Evolutionary conservation across 257 asterid species (phyloP), one percentile per base, ranked within the genome.

Genomic region (Rehmannia glutinosa): DNA sequence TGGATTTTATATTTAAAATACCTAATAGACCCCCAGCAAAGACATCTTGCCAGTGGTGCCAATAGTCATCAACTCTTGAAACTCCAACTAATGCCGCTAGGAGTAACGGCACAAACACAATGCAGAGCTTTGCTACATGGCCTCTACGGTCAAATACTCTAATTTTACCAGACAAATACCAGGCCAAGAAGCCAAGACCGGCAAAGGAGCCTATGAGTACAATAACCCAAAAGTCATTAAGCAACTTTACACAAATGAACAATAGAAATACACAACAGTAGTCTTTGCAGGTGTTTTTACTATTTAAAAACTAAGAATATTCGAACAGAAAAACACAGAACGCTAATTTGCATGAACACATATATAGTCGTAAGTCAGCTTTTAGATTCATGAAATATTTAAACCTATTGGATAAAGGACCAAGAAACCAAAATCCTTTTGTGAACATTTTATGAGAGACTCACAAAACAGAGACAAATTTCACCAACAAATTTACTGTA

Each of bases 21-120:
- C 96, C 93, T 78, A 83, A 47, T 70, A 82, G 75, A 55, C 87
- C 90, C 66, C 97, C 93, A 53, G 89, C 84, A 64, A 83, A 87
- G 64, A 89, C 86, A 73, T 87, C 97, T 74, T 87, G 86, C 95
- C 96, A 87, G 50, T 87, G 96, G 77, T 90, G 97, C 97, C 92
- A 85, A 64, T 90, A 90, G 46, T 90, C 95, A 75, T 87, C 93
- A 51, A 90, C 91, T 71, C 97, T 80, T n/a, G 97, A 90, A 68
- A 90, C 77, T 71, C 86, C 97, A 66, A 90, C 88, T 77, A 90
- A 78, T 28, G 96, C 84, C 4, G 97, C 97, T 13, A 77, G 39
- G 58, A 90, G 96, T 38, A 90, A 79, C 15, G 96, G 97, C 8
- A 70, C 75, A 70, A 87, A 79, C 69, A 82, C 49, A 68, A 90